A percentile compares a stretch with the other conserved stretches of the same genome.
Evolutionary conservation across 257 asterid species (phyloP).

Genomic region (Przewalskia tangutica): DNA sequence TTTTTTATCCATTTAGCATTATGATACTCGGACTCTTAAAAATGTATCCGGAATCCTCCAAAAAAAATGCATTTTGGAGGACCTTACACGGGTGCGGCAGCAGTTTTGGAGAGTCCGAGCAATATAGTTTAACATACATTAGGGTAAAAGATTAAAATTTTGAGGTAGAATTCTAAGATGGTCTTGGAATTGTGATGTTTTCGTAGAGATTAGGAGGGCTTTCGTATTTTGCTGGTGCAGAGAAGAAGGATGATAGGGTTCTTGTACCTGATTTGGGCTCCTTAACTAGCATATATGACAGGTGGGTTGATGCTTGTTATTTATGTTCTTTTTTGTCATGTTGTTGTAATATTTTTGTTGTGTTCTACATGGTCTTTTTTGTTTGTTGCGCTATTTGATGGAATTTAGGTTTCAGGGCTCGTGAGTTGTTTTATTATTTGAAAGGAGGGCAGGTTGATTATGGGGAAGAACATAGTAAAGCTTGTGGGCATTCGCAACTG

Average conservation of each 20-base stretch:
- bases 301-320: slow-evolving; percentile 27
- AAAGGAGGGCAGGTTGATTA: slow-evolving; percentile 97
- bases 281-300: slow-evolving; percentile 65
- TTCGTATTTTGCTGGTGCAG: slow-evolving; percentile 95
- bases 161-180: neutral
- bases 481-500: slow-evolving; percentile 75
- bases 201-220: slow-evolving; percentile 78
- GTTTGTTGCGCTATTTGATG: slow-evolving; percentile 9
- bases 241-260: slow-evolving; percentile 93
- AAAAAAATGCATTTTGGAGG: too few relatives aligned
- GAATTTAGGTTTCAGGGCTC: slow-evolving; percentile 55
- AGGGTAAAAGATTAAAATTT: neutral
- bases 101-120: too few relatives aligned
- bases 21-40: too few relatives aligned
- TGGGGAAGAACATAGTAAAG: slow-evolving; percentile 92
- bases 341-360: neutral
- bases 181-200: neutral
- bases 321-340: neutral
- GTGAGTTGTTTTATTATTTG: slow-evolving; percentile 86
- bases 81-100: too few relatives aligned
- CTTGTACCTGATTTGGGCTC: slow-evolving; percentile 96
- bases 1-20: neutral
- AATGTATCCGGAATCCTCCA: too few relatives aligned
- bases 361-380: neutral
- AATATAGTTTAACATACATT: neutral